Conservation (phyloP, 139 green algal genomes). For the Haematococcus sp. region DNA sequence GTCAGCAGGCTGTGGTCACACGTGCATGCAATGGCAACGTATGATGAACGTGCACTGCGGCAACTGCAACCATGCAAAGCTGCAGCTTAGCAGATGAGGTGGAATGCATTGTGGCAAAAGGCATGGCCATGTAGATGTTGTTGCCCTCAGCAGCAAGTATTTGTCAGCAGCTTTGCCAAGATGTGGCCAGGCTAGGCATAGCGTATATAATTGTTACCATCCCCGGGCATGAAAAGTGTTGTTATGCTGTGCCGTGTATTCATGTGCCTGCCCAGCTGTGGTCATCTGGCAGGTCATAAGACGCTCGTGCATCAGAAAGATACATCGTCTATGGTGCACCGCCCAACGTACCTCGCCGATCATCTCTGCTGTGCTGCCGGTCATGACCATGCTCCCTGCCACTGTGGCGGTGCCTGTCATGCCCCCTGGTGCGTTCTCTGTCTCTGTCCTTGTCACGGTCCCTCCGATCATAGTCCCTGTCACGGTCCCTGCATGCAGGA, state of each 20-base stretch:
- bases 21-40: too few species aligned
- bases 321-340: too few species aligned
- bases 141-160: constrained; percentile 9
- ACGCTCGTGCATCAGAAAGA: too few species aligned
- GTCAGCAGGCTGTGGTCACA: too few species aligned
- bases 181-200: constrained; percentile 20
- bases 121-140: too few species aligned
- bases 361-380: background rate
- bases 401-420: background rate
- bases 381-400: background rate
- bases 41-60: too few species aligned
- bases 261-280: too few species aligned
- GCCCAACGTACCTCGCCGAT: background rate
- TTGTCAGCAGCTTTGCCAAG: constrained; percentile 8
- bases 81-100: too few species aligned
- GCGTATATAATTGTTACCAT: constrained; percentile 30
- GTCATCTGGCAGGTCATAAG: too few species aligned
- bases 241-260: too few species aligned
- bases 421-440: background rate
- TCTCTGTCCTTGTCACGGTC: background rate
- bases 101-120: too few species aligned
- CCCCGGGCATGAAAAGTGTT: constrained; percentile 1
- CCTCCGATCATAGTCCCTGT: background rate
- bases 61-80: too few species aligned
- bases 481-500: background rate